These are phyloP conservation scores for Karstenula rhodostoma DNA, from an alignment of 2,329 filamentous ascomycete species.

Conservation along the genomic window DNA sequence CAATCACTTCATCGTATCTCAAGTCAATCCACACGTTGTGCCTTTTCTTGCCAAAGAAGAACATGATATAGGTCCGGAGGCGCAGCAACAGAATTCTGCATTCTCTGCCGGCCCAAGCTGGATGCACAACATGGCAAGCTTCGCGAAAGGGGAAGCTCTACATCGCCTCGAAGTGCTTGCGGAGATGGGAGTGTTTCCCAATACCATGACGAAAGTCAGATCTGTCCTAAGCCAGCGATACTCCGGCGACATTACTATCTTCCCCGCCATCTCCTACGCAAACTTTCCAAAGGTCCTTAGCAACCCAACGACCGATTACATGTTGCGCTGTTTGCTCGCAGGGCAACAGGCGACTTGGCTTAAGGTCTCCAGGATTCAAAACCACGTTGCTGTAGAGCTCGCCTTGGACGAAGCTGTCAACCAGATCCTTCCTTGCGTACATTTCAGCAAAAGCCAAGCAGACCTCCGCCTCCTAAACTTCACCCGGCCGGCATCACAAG, in stretches of 20 bases:
- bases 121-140: conserved; percentile 71
- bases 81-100: conserved; percentile 42
- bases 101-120: conserved; percentile 61
- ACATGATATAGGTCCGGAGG: conserved; percentile 52
- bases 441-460: conserved; percentile 72
- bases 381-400: conserved; percentile 87
- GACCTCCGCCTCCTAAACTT: conserved; percentile 37
- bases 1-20: conserved; percentile 97
- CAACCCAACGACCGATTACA: conserved; percentile 87
- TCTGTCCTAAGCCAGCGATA: conserved; percentile 91
- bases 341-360: conserved; percentile 94
- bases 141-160: conserved; percentile 81
- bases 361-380: conserved; percentile 82
- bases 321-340: conserved; percentile 77
- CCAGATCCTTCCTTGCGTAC: conserved; percentile 70
- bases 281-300: conserved; percentile 80
- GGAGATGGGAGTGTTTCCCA: conserved; percentile 82
- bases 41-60: conserved; percentile 84
- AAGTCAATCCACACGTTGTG: conserved; percentile 93
- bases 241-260: conserved; percentile 92
- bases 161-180: conserved; percentile 82
- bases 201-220: conserved; percentile 76
- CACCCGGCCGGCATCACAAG: conserved; percentile 36
- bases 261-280: conserved; percentile 77
- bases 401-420: conserved; percentile 81